A percentile compares a stretch with the other conserved stretches of the same genome.
phyloP scores from a whole-genome alignment of 768 basidiomycete species.

The Lactarius sp. region DNA sequence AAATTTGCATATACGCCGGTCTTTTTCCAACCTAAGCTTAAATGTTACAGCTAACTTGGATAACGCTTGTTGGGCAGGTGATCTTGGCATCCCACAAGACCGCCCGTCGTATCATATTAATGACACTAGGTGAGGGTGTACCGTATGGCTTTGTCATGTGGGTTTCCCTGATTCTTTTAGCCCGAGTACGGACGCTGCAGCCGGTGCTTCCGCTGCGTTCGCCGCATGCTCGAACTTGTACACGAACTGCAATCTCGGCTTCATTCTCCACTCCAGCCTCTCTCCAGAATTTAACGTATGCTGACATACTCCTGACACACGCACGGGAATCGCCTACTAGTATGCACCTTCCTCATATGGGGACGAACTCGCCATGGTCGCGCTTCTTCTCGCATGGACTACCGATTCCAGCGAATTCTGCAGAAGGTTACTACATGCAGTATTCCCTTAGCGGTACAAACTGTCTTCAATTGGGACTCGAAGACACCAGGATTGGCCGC shows the following conservation, averaged over 20 bases:
- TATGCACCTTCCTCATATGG: conserved; percentile 62
- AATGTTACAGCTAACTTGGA: conserved; percentile 48
- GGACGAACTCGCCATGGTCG: conserved; percentile 73
- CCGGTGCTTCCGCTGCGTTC: conserved; percentile 81
- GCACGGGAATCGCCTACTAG: conserved; percentile 66
- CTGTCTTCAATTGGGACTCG: conserved; percentile 86
- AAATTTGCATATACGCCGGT: conserved; percentile 23
- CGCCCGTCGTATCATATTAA: conserved; percentile 80
- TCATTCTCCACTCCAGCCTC: conserved; percentile 56
- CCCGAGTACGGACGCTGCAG: conserved; percentile 89
- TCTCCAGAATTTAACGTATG: conserved; percentile 69
- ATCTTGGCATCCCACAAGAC: conserved; percentile 65
- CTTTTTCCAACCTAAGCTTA: neutral
- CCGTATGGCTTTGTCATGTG: neutral
- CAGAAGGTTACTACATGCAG: conserved; percentile 53
- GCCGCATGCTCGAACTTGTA: conserved; percentile 84
- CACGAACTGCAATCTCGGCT: conserved; percentile 49
- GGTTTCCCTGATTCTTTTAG: conserved; percentile 28
- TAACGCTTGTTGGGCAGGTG: conserved; percentile 87
- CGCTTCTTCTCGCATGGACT: conserved; percentile 70
- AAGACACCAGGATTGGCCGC: conserved; percentile 73
- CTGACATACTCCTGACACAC: conserved; percentile 62
- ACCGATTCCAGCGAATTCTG: conserved; percentile 58
- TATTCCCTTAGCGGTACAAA: conserved; percentile 50
- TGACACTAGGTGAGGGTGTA: conserved; percentile 41